These are phyloP conservation scores for Colletotrichum sidae DNA, from an alignment of 2,329 filamentous ascomycete genomes.

Conservation along the genomic window DNA sequence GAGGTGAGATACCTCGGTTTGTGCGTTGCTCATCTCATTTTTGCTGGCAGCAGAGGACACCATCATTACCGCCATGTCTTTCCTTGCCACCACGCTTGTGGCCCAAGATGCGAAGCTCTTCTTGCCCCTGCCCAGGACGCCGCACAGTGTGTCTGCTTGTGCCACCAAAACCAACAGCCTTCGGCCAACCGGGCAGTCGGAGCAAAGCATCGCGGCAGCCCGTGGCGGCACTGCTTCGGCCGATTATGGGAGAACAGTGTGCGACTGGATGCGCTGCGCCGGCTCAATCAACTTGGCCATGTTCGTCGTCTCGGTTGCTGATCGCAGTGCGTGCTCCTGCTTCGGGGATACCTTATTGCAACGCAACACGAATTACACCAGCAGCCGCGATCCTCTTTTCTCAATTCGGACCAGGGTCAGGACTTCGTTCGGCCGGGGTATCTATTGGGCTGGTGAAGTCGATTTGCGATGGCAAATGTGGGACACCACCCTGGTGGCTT, in stretches of 20 bases:
- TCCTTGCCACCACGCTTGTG: background rate
- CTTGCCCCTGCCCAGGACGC: background rate
- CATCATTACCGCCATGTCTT: conserved; percentile 26
- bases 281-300: background rate
- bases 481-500: no score
- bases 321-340: background rate
- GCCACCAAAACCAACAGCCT: conserved; percentile 4
- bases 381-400: background rate
- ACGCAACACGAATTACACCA: conserved; percentile 12
- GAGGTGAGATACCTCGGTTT: conserved; percentile 14
- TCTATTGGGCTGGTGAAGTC: conserved; percentile 11
- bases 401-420: background rate
- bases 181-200: no score
- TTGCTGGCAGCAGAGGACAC: conserved; percentile 2
- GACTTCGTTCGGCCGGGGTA: conserved; percentile 4
- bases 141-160: background rate
- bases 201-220: no score
- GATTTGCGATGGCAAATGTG: conserved; percentile 12
- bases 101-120: background rate
- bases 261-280: background rate
- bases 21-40: conserved; percentile 14
- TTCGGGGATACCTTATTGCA: conserved; percentile 2
- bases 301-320: background rate
- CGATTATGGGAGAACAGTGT: conserved; percentile 9
- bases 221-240: conserved; percentile 17